Percentiles rank a stretch among this genome's conserved stretches.
Conservation (phyloP, 2,329 filamentous ascomycete genomes). For the Monilinia fructigena region DNA sequence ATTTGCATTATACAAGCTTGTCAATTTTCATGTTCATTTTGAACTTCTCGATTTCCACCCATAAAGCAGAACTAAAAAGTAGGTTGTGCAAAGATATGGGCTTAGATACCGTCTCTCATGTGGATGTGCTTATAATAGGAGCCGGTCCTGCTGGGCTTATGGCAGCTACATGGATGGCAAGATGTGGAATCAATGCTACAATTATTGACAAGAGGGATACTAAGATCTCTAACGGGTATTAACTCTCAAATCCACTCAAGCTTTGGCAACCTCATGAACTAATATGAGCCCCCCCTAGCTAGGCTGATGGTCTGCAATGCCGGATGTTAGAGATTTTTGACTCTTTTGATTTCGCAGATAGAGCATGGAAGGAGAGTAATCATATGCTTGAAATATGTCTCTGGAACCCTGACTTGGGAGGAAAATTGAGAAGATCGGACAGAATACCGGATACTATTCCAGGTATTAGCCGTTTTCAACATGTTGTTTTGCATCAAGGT, state of each 20-base stretch:
- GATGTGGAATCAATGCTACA: slow-evolving; percentile 48
- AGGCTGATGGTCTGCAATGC: slow-evolving; percentile 63
- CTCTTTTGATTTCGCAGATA: slow-evolving; percentile 64
- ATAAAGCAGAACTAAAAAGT: neutral
- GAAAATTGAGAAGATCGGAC: slow-evolving; percentile 56
- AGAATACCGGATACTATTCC: slow-evolving; percentile 62
- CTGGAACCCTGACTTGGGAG: slow-evolving; percentile 62
- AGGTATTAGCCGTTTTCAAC: slow-evolving; percentile 61
- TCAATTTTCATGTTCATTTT: neutral
- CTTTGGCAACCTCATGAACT: neutral
- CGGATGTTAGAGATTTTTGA: slow-evolving; percentile 69
- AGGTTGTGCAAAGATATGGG: neutral
- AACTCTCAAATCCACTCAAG: too few relatives aligned
- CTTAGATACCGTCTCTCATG: slow-evolving; percentile 21
- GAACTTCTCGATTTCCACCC: neutral
- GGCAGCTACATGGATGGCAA: slow-evolving; percentile 51
- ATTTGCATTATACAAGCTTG: neutral
- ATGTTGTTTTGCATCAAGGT: slow-evolving; percentile 69
- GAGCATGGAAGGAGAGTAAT: slow-evolving; percentile 64
- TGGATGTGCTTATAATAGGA: slow-evolving; percentile 51
- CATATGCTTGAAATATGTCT: slow-evolving; percentile 64
- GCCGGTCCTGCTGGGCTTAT: slow-evolving; percentile 51
- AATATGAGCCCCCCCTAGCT: slow-evolving; percentile 42
- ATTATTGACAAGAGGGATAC: slow-evolving; percentile 48
- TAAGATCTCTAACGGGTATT: slow-evolving; percentile 36